Base-by-base conservation (phyloP, 164 flowering plant genomes). In the Houttuynia cordata region DNA sequence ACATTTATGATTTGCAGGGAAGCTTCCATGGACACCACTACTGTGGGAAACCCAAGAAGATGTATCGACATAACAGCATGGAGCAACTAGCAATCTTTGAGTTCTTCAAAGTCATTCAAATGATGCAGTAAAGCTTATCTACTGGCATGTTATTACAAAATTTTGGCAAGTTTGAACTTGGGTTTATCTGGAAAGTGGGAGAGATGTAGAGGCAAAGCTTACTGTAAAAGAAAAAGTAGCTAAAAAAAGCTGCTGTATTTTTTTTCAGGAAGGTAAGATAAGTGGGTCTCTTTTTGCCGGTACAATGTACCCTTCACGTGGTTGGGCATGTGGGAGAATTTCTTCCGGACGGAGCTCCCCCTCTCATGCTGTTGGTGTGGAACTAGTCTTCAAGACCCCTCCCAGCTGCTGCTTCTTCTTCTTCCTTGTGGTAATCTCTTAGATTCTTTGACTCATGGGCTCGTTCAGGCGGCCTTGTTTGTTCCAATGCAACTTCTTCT, bases 241-340 rank as follows among this genome's bases (percentile, higher is more conserved):
- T 0, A 14, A 17, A 17, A 45, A 45, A 45, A 45, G 49, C 49
- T 45, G 49, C 49, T 17, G 17, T 45, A 14, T 45, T 45, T 45
- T n/a, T 45, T 45, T 7, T 45, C 49, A 45, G 49, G 49, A 45
- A 2, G 49, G 49, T 45, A 45, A 45, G 13, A 8, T 14, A 45
- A n/a, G n/a, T n/a, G n/a, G n/a, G n/a, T n/a, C n/a, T 17, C 17
- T 12, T 45, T 45, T 2, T 12, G 49, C 49, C 49, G 49, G 49
- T 45, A 12, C 49, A 45, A 45, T 17, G 15, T 45, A 45, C 49
- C 49, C 34, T 54, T 55, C 65, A 63, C 65, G 59, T 63, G 65
- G 58, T 41, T 49, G 22, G 53, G 64, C 64, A 24, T 52, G 30
- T 39, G 64, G 42, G 53, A 49, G 18, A 53, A 20, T 19, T 10